These are phyloP conservation scores for Cubamyces lactineus DNA, from an alignment of 768 basidiomycete species.

Conservation along the genomic window DNA sequence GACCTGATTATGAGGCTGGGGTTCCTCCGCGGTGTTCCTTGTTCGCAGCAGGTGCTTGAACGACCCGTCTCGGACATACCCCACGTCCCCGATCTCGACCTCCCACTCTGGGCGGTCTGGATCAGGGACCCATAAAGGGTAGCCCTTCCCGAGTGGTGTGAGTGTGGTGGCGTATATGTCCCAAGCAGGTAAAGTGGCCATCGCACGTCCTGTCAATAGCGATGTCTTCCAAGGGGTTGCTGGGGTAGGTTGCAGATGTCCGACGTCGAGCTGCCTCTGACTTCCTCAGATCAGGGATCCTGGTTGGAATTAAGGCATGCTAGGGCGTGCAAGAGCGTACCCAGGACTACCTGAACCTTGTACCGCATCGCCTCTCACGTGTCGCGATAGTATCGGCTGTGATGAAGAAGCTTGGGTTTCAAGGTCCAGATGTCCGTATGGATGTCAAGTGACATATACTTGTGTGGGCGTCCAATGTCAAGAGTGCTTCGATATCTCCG, in stretches of 20 bases:
- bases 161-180: slow-evolving; percentile 21
- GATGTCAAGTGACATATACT: too few relatives aligned
- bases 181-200: slow-evolving; percentile 1
- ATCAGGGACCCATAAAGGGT: slow-evolving; percentile 24
- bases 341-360: slow-evolving; percentile 1
- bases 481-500: too few relatives aligned
- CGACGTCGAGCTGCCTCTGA: not conserved
- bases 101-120: slow-evolving; percentile 5
- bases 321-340: too few relatives aligned
- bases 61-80: slow-evolving; percentile 12
- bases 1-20: not conserved
- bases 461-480: too few relatives aligned
- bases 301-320: too few relatives aligned
- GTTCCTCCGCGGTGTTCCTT: not conserved
- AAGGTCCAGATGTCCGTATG: too few relatives aligned
- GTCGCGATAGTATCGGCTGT: not conserved
- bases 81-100: slow-evolving; percentile 26
- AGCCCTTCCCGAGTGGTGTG: slow-evolving; percentile 15
- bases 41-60: slow-evolving; percentile 23
- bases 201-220: not conserved
- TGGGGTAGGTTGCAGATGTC: not conserved
- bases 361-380: slow-evolving; percentile 5
- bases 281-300: too few relatives aligned
- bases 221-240: not conserved
- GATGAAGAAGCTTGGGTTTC: too few relatives aligned